Percentiles rank a stretch among this genome's conserved stretches.
These are phyloP conservation scores for Fusarium penzigii DNA, from an alignment of 2,329 filamentous ascomycete genomes.

Conservation along the genomic window DNA sequence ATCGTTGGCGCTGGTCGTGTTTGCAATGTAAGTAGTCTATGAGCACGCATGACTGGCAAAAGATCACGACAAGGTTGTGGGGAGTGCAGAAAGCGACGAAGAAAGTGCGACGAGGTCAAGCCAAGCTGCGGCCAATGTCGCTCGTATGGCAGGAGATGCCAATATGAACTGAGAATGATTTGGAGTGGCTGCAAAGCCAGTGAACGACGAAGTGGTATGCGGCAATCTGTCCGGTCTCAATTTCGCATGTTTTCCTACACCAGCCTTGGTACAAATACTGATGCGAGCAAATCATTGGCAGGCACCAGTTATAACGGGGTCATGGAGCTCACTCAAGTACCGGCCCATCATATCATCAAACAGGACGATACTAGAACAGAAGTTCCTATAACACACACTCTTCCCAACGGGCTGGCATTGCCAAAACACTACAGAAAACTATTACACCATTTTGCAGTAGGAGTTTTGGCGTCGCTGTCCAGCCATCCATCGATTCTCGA, in stretches of 20 bases:
- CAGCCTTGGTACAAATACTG: background rate
- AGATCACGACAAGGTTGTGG: conserved; percentile 31
- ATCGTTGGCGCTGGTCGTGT: too few species aligned
- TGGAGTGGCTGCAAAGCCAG: conserved; percentile 20
- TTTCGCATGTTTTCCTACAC: background rate
- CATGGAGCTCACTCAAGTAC: too few species aligned
- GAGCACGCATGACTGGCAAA: conserved; percentile 26
- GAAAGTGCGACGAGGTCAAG: conserved; percentile 32
- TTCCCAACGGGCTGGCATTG: conserved; percentile 26
- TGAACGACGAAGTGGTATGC: background rate
- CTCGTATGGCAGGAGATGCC: conserved; percentile 20
- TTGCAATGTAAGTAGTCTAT: too few species aligned
- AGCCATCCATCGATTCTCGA: conserved; percentile 28
- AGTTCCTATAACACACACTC: conserved; percentile 20
- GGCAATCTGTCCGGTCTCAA: background rate
- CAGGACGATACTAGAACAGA: too few species aligned
- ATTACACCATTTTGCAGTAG: conserved; percentile 26
- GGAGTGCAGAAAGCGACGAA: conserved; percentile 29
- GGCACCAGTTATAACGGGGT: too few species aligned
- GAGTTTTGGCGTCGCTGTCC: conserved; percentile 28
- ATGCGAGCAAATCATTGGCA: too few species aligned
- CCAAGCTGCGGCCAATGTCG: conserved; percentile 26
- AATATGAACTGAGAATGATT: conserved; percentile 26
- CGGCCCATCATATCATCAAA: too few species aligned
- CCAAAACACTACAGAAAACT: conserved; percentile 24